A percentile compares a stretch with the other conserved stretches of the same genome.
phyloP scores from a whole-genome alignment of 805 yeast species.

The Phaffomyces antillensis region DNA sequence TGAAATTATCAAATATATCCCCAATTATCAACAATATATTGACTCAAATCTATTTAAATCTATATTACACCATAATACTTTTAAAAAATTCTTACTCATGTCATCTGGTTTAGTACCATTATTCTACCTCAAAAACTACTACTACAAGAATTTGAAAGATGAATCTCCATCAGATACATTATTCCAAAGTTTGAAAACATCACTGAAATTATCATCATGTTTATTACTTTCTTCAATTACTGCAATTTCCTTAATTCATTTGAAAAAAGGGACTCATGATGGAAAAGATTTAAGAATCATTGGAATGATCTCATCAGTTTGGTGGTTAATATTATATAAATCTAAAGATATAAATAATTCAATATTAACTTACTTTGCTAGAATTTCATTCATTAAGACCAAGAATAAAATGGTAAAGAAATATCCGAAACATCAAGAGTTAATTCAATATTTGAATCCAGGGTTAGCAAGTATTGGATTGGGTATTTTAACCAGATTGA shows the following conservation, averaged over 20 bases:
- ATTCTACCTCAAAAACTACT: background rate
- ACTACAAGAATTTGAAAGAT: background rate
- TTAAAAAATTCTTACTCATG: constrained; percentile 6
- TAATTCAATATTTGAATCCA: background rate
- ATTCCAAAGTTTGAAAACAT: background rate
- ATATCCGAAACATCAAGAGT: background rate
- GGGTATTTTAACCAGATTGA: background rate
- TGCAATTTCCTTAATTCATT: too few species aligned
- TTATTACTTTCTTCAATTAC: background rate
- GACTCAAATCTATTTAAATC: constrained; percentile 4
- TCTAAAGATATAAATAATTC: background rate
- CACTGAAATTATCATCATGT: constrained; percentile 3
- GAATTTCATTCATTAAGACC: constrained; percentile 3
- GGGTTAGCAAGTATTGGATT: constrained; percentile 3
- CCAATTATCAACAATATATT: background rate
- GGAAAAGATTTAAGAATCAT: constrained; percentile 4
- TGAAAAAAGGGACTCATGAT: too few species aligned
- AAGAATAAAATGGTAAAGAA: constrained; percentile 1
- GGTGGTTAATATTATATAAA: constrained; percentile 4
- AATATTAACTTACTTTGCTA: constrained; percentile 1
- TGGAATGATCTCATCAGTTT: constrained; percentile 10
- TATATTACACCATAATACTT: constrained; percentile 7
- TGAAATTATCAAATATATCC: background rate
- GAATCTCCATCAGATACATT: background rate
- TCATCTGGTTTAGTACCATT: constrained; percentile 6